phyloP scores from a whole-genome alignment of 768 basidiomycete genomes.

The Suillus brevipes region DNA sequence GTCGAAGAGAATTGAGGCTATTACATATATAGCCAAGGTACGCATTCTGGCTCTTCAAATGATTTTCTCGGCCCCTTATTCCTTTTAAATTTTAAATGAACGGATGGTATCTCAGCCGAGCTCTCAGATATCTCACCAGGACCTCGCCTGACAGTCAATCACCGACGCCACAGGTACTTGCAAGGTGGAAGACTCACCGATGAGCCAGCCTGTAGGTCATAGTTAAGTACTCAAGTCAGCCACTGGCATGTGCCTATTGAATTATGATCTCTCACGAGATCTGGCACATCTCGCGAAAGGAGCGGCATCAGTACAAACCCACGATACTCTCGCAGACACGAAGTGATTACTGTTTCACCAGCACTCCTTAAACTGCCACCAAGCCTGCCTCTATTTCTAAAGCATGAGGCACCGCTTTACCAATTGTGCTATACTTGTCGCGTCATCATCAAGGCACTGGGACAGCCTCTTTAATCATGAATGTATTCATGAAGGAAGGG shows the following conservation, averaged over 20 bases:
- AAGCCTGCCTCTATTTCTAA: neutral
- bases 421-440: neutral
- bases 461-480: neutral
- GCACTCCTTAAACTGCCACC: neutral
- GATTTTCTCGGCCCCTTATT: neutral
- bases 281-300: neutral
- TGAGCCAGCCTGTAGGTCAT: neutral
- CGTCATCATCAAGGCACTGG: conserved; percentile 1
- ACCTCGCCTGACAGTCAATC: neutral
- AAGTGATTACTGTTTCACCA: neutral
- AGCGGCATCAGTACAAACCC: neutral
- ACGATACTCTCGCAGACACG: neutral
- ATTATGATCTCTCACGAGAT: neutral
- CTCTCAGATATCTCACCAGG: neutral
- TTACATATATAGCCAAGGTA: neutral
- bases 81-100: neutral
- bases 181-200: neutral
- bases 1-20: neutral
- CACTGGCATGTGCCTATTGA: neutral
- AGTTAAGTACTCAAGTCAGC: neutral
- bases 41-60: neutral
- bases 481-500: neutral
- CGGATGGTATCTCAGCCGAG: neutral
- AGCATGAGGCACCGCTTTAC: neutral
- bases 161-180: conserved; percentile 1